Base-by-base conservation (phyloP, 768 basidiomycete genomes). In the Trametes cinnabarina region DNA sequence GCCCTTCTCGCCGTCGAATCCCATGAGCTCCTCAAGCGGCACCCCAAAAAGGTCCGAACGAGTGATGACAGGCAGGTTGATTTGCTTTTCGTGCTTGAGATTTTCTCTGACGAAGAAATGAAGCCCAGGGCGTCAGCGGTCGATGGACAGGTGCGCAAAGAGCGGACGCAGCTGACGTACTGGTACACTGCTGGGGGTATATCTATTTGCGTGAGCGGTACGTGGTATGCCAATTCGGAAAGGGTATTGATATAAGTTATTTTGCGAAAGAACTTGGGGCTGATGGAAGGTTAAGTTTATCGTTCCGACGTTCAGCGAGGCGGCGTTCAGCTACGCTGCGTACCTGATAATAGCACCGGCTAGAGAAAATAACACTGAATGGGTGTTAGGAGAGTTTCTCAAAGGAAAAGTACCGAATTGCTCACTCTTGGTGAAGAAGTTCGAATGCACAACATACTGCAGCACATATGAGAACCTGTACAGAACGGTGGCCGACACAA, bases 211-310 rank as follows among this genome's bases (percentile, higher is more conserved):
- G 88, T 90, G n/a, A 94, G 68, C 3, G 92, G 92, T 5, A 94
- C 83, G 67, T 87, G 77, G 51, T 76, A 76, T 7, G 92, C 91
- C 42, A 94, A 79, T 32, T 87, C 86, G 22, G 90, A 91, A 14
- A 94, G 78, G 0, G 91, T 92, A 54, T 81, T 73, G 54, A 89
- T 79, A 69, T 94, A 93, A 25, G 77, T 73, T 63, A 94, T 77
- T 75, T 94, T 94, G 65, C 86, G 85, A 71, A 91, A 93, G 75
- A 94, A 94, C 71, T 94, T 94, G 14, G 92, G 92, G 65, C 90
- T 91, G 46, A 10, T 3, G 0, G 32, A 2, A 25, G 23, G 53
- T 59, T 22, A 60, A 35, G 14, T 17, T 30, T 28, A 19, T 17
- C 12, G 10, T 1, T 17, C 11, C 28, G 6, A 20, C n/a, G n/a